These are phyloP conservation scores for Alternaria metachromatica DNA, from an alignment of 2,329 filamentous ascomycete genomes.

Conservation along the genomic window DNA sequence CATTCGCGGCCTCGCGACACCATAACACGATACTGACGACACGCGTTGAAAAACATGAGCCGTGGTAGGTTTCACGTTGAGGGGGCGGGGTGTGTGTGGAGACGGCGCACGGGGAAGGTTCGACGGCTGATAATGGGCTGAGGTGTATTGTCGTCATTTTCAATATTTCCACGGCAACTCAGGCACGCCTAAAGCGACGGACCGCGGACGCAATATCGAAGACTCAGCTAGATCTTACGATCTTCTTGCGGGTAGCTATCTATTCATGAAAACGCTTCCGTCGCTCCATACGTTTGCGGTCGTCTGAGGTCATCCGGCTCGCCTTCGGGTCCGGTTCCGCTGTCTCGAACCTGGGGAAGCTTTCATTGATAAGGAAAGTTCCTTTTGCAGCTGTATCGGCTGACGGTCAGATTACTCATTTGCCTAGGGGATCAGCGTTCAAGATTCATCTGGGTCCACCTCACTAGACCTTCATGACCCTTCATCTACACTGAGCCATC, in stretches of 20 bases:
- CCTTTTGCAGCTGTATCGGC: background rate
- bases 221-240: slow-evolving; percentile 5
- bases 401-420: background rate
- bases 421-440: background rate
- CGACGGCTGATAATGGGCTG: background rate
- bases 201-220: slow-evolving; percentile 3
- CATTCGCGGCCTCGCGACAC: slow-evolving; percentile 6
- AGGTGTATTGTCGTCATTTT: slow-evolving; percentile 2
- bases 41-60: slow-evolving; percentile 12
- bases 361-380: background rate
- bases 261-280: background rate
- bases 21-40: slow-evolving; percentile 13
- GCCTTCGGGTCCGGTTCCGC: background rate
- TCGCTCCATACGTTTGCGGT: background rate
- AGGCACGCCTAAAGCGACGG: background rate
- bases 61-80: slow-evolving; percentile 16
- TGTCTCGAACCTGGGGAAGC: background rate
- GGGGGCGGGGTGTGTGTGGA: slow-evolving; percentile 1
- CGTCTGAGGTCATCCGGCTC: background rate
- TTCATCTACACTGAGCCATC: background rate
- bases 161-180: background rate
- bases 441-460: background rate
- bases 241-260: background rate
- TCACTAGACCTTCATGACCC: background rate
- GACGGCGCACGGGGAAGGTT: slow-evolving; percentile 5